These are phyloP conservation scores for Venturia pyrina DNA, from an alignment of 2,329 filamentous ascomycete genomes.

Conservation along the genomic window DNA sequence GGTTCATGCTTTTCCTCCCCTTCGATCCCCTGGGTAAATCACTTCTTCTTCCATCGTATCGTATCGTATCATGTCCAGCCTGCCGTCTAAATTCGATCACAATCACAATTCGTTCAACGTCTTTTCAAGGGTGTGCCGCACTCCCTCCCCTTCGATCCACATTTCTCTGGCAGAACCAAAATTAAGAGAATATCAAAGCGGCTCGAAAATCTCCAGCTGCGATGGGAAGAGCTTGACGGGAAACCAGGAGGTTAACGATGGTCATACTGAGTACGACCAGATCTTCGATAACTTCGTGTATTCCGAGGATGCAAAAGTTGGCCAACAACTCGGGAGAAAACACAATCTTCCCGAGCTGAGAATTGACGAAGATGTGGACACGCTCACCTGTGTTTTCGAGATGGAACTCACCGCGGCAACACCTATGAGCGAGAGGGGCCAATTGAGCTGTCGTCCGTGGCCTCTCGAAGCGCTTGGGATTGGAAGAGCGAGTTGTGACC, in stretches of 20 bases:
- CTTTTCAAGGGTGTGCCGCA: background rate
- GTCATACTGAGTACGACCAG: background rate
- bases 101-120: background rate
- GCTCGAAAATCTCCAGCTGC: background rate
- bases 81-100: background rate
- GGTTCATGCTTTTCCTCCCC: background rate
- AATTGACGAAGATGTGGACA: background rate
- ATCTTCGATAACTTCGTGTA: background rate
- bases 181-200: background rate
- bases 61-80: background rate
- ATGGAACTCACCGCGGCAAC: background rate
- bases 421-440: background rate
- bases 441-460: background rate
- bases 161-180: background rate
- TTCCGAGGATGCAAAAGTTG: background rate
- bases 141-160: background rate
- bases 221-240: background rate
- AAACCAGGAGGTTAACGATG: background rate
- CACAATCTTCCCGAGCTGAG: background rate
- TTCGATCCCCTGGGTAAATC: background rate
- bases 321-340: background rate
- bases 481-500: background rate
- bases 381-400: background rate
- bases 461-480: background rate
- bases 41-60: background rate